phyloP scores from a whole-genome alignment of 306 rosid genomes.

The Canavalia gladiata region DNA sequence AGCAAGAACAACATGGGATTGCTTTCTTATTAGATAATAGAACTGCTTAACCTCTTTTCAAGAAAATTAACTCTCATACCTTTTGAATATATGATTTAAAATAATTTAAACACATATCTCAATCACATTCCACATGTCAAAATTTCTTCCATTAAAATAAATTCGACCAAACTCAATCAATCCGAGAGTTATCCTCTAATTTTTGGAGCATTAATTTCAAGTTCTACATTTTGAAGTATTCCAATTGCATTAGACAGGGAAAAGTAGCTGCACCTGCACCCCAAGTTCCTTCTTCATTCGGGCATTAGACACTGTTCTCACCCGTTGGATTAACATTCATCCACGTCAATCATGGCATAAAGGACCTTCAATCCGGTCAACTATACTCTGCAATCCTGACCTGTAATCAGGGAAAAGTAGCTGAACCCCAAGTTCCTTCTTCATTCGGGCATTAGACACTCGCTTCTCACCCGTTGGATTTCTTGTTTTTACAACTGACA shows the following conservation, averaged over 20 bases:
- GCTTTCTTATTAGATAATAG: not conserved
- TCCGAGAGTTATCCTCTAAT: not conserved
- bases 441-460: conserved; percentile 74
- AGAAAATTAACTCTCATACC: too few relatives aligned
- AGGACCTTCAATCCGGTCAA: conserved; percentile 69
- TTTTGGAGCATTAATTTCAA: not conserved
- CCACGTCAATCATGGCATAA: not conserved
- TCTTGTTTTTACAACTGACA: conserved; percentile 26
- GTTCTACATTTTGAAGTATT: conserved; percentile 8
- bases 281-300: not conserved
- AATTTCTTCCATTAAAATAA: too few relatives aligned
- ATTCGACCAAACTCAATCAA: too few relatives aligned
- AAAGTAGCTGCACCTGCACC: not conserved
- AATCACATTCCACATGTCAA: too few relatives aligned
- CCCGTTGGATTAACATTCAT: too few relatives aligned
- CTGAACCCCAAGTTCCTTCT: conserved; percentile 69
- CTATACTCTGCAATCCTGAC: conserved; percentile 74
- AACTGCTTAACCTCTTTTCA: not conserved
- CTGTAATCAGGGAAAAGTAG: conserved; percentile 76
- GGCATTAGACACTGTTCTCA: too few relatives aligned
- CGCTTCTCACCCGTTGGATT: conserved; percentile 66
- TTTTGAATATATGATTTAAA: too few relatives aligned
- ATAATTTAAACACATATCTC: too few relatives aligned
- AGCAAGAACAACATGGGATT: not conserved
- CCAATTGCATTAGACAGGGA: not conserved